phyloP scores from a whole-genome alignment of 257 asterid species.

The Capsicum pubescens region DNA sequence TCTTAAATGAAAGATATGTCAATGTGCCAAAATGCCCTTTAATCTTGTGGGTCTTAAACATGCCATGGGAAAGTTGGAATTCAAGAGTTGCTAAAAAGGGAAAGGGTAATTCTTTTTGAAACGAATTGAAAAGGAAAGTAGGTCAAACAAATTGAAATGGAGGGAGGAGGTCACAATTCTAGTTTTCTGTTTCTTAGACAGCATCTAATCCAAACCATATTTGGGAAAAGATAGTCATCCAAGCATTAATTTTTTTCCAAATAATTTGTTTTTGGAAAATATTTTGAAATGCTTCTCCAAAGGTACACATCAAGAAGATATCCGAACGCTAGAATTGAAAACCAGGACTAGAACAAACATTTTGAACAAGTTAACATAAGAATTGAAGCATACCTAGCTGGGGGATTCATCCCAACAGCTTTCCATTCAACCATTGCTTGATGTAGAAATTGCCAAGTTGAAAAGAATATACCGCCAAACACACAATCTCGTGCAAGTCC shows the following conservation, averaged over 20 bases:
- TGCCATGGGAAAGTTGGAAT: too few relatives aligned
- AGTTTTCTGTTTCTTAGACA: neutral
- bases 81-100: too few relatives aligned
- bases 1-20: too few relatives aligned
- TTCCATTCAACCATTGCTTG: constrained; percentile 80
- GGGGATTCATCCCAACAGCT: constrained; percentile 89
- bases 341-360: neutral
- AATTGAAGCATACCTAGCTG: constrained; percentile 66
- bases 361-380: neutral
- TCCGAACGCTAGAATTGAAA: neutral
- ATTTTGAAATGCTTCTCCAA: constrained; percentile 9
- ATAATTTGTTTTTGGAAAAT: neutral
- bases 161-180: neutral
- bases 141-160: too few relatives aligned
- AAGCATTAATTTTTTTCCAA: neutral
- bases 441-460: constrained; percentile 83
- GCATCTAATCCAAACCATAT: neutral
- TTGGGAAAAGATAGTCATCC: constrained; percentile 7
- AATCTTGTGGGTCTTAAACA: too few relatives aligned
- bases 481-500: constrained; percentile 86
- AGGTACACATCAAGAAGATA: neutral
- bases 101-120: too few relatives aligned
- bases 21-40: too few relatives aligned
- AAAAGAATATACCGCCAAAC: constrained; percentile 85
- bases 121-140: too few relatives aligned